Conservation (phyloP, 768 basidiomycete species). For the Leccinum arenicola region DNA sequence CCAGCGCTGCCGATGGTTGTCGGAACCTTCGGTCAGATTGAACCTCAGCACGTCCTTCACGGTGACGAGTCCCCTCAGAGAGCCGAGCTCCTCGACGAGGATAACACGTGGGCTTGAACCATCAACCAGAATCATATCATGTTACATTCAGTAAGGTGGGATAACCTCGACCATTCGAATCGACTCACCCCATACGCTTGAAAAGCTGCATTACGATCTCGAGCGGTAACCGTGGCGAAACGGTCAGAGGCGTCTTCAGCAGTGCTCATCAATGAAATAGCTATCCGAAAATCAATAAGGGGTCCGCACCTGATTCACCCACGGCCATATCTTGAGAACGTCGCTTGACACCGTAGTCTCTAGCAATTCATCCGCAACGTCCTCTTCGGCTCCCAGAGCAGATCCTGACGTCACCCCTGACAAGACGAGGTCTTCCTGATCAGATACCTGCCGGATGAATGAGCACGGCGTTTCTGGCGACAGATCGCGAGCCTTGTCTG, state of each 20-base stretch:
- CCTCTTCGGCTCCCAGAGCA: conserved; percentile 63
- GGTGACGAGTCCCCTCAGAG: conserved; percentile 82
- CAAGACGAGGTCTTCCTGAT: conserved; percentile 49
- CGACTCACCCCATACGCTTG: conserved; percentile 91
- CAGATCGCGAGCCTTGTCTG: conserved; percentile 74
- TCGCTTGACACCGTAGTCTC: conserved; percentile 56
- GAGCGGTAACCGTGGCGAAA: conserved; percentile 85
- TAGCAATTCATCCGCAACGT: conserved; percentile 62
- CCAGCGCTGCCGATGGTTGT: conserved; percentile 49
- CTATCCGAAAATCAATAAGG: not conserved
- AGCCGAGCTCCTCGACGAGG: conserved; percentile 84
- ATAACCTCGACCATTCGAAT: not conserved
- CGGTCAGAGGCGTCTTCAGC: conserved; percentile 85
- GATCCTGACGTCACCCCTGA: conserved; percentile 42
- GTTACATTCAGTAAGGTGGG: not conserved
- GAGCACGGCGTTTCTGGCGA: conserved; percentile 65
- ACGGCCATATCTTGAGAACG: conserved; percentile 74
- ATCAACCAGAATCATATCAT: not conserved
- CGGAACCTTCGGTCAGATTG: conserved; percentile 58
- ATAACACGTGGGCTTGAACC: conserved; percentile 85
- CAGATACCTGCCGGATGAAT: conserved; percentile 54
- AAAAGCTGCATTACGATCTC: conserved; percentile 98
- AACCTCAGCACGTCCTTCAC: conserved; percentile 95
- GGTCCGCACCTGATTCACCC: conserved; percentile 83
- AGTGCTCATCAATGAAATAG: conserved; percentile 1